phyloP scores from a whole-genome alignment of 1,284 basidiomycete genomes.

The Crucibulum parvulum region DNA sequence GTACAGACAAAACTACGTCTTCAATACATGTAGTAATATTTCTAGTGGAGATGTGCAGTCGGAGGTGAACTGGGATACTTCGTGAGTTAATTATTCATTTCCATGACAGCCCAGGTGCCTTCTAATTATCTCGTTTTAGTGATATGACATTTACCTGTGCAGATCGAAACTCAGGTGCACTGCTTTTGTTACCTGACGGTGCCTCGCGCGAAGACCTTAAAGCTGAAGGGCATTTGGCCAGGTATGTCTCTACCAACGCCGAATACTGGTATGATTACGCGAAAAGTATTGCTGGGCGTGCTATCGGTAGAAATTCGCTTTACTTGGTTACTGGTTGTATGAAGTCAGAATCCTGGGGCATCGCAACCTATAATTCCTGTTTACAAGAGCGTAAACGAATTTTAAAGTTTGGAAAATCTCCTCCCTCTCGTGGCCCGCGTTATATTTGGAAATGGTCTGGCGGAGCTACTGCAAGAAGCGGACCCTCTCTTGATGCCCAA shows the following conservation, averaged over 20 bases:
- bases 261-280: slow-evolving; percentile 26
- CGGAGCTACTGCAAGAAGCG: not conserved
- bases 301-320: slow-evolving; percentile 21
- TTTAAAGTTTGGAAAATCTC: not conserved
- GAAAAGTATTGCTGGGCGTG: slow-evolving; percentile 10
- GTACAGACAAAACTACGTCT: not conserved
- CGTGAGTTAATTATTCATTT: too few species aligned
- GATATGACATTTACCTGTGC: slow-evolving; percentile 15
- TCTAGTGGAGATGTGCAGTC: too few species aligned
- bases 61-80: too few species aligned
- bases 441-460: not conserved
- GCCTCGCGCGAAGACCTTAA: slow-evolving; percentile 12
- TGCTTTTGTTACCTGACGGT: slow-evolving; percentile 24
- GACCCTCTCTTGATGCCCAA: slow-evolving; percentile 2
- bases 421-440: not conserved
- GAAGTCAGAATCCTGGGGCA: slow-evolving; percentile 27
- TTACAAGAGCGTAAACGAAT: not conserved
- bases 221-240: slow-evolving; percentile 9
- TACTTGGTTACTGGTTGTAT: slow-evolving; percentile 29
- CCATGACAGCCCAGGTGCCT: too few species aligned
- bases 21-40: too few species aligned
- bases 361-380: slow-evolving; percentile 17
- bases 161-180: slow-evolving; percentile 20
- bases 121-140: not conserved
- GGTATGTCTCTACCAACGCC: slow-evolving; percentile 18